Conservation (phyloP, 257 asterid genomes). For the Leptodermis oblonga region DNA sequence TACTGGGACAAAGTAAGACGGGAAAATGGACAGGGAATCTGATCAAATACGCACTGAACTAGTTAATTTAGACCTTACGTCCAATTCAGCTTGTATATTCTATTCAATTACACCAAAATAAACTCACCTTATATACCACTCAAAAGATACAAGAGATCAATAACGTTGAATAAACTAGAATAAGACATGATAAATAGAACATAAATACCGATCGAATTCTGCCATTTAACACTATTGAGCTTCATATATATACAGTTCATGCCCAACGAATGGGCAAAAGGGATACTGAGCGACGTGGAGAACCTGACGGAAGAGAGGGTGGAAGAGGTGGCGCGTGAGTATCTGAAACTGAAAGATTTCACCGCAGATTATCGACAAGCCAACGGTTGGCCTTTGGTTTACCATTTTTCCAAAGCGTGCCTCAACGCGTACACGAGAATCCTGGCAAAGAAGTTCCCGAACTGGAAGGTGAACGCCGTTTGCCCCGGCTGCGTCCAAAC, state of each 20-base stretch:
- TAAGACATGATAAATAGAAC: no score
- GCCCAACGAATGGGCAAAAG: constrained; percentile 20
- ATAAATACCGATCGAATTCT: no score
- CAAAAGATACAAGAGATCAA: no score
- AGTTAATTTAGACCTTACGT: no score
- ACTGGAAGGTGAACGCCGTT: constrained; percentile 11
- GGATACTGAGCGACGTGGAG: constrained; percentile 2
- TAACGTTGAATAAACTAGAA: no score
- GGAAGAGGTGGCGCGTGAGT: constrained; percentile 28
- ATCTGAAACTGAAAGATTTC: constrained; percentile 14
- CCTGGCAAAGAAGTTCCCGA: constrained; percentile 13
- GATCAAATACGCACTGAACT: no score
- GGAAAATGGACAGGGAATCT: no score
- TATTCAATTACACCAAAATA: no score
- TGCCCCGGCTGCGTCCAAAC: constrained; percentile 23
- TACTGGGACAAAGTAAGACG: no score
- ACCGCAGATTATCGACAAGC: constrained; percentile 5
- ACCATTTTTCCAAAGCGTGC: constrained; percentile 15
- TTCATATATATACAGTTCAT: constrained; percentile 16
- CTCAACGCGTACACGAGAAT: constrained; percentile 21
- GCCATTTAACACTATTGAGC: no score
- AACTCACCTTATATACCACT: no score
- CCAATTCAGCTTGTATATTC: no score
- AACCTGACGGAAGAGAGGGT: constrained; percentile 21
- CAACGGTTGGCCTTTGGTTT: constrained; percentile 23